Evolutionary conservation across 1,284 basidiomycete genomes (phyloP).

Genomic region (Pseudozyma sp.): DNA sequence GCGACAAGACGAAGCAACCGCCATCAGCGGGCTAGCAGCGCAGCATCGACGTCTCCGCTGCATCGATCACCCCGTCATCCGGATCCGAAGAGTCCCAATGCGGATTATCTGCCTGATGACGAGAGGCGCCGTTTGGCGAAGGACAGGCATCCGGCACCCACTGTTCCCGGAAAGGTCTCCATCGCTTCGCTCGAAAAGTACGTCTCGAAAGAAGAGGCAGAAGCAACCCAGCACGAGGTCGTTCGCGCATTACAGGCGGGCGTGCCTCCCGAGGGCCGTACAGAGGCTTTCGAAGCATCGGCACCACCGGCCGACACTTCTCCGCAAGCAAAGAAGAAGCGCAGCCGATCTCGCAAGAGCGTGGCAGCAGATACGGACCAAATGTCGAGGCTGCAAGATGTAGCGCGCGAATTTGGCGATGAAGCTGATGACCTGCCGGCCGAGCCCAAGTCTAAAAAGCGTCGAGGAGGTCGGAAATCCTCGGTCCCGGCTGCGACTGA

Average conservation of each 20-base stretch:
- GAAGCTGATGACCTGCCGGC: background rate
- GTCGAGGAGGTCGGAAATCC: conserved; percentile 24
- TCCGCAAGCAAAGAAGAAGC: conserved; percentile 15
- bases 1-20: conserved; percentile 13
- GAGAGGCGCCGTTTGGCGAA: conserved; percentile 25
- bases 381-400: background rate
- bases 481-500: background rate
- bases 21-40: conserved; percentile 21
- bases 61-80: conserved; percentile 39
- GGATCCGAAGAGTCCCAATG: conserved; percentile 33
- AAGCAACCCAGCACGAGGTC: background rate
- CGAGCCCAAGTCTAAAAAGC: conserved; percentile 12
- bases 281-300: background rate
- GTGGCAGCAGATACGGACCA: conserved; percentile 1
- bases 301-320: background rate
- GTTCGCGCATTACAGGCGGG: background rate
- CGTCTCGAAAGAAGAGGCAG: conserved; percentile 8
- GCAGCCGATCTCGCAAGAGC: conserved; percentile 21
- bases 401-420: background rate
- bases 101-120: conserved; percentile 43
- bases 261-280: background rate
- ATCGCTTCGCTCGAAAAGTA: conserved; percentile 37
- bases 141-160: conserved; percentile 23
- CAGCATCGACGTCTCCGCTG: conserved; percentile 22
- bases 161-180: conserved; percentile 18